Evolutionary conservation across 2,329 filamentous ascomycete genomes (phyloP).

Genomic region (Colletotrichum acutatum): DNA sequence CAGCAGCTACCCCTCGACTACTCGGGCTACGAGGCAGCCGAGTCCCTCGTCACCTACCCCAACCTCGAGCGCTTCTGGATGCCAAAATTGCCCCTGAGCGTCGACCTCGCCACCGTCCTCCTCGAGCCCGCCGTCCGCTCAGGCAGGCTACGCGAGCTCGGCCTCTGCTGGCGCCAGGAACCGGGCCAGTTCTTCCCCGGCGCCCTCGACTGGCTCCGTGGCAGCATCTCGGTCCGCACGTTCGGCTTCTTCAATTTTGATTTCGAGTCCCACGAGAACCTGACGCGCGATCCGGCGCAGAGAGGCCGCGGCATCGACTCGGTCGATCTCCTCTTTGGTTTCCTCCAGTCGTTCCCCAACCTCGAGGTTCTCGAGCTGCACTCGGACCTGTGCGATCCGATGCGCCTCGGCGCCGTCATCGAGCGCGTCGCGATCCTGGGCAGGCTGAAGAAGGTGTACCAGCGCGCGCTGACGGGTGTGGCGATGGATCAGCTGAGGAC

Average conservation of each 20-base stretch:
- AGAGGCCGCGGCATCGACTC: constrained; percentile 13
- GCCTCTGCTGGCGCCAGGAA: constrained; percentile 34
- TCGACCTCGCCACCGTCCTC: constrained; percentile 28
- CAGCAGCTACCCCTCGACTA: constrained; percentile 37
- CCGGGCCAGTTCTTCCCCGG: constrained; percentile 42
- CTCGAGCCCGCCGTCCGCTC: constrained; percentile 41
- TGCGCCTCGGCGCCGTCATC: neutral
- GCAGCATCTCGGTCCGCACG: constrained; percentile 45
- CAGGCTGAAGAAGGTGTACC: constrained; percentile 23
- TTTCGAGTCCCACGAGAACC: constrained; percentile 41
- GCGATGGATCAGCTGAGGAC: constrained; percentile 28
- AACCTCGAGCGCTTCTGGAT: constrained; percentile 36
- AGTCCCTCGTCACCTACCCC: constrained; percentile 25
- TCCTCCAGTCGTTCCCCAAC: constrained; percentile 37
- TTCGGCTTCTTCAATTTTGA: constrained; percentile 49
- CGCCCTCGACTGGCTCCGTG: constrained; percentile 49
- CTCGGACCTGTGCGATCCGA: constrained; percentile 16
- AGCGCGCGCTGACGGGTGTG: constrained; percentile 26
- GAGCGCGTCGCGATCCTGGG: constrained; percentile 20
- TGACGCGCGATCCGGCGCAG: constrained; percentile 25
- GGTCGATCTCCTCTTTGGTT: constrained; percentile 24
- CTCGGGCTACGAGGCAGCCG: constrained; percentile 22
- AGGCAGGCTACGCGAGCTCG: constrained; percentile 46
- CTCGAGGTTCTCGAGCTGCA: constrained; percentile 35
- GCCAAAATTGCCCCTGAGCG: constrained; percentile 30